phyloP scores from a whole-genome alignment of 164 flowering plant species.

The Annona cherimola region DNA sequence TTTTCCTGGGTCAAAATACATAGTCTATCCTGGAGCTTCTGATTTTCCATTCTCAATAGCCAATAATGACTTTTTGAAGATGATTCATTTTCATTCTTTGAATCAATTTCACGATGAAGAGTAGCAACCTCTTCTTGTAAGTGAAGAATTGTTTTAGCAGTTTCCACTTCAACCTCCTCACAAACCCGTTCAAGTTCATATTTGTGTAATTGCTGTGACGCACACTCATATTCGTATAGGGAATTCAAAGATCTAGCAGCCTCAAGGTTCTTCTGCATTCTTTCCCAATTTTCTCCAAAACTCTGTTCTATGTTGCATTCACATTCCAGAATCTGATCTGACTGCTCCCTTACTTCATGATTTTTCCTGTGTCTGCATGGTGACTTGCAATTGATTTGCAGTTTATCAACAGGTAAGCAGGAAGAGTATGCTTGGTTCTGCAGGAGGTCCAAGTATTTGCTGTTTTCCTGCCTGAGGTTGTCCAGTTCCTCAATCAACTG shows the following conservation, averaged over 20 bases:
- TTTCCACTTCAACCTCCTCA: conserved; percentile 65
- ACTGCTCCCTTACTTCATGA: conserved; percentile 9
- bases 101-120: conserved; percentile 38
- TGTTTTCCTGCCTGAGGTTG: conserved; percentile 33
- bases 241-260: conserved; percentile 35
- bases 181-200: conserved; percentile 41
- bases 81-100: conserved; percentile 1
- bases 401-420: conserved; percentile 9
- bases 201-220: conserved; percentile 28
- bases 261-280: conserved; percentile 41
- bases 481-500: conserved; percentile 34
- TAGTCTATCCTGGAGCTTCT: conserved; percentile 35
- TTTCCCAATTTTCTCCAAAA: conserved; percentile 38
- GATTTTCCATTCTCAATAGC: conserved; percentile 13
- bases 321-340: conserved; percentile 9
- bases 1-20: conserved; percentile 45
- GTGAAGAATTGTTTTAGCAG: conserved; percentile 49
- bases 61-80: background rate
- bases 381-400: conserved; percentile 9
- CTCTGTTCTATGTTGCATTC: conserved; percentile 11
- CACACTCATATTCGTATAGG: conserved; percentile 39
- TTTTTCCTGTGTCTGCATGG: conserved; percentile 4
- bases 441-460: conserved; percentile 22
- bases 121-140: conserved; percentile 64
- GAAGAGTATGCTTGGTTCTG: conserved; percentile 16